Base-by-base conservation (phyloP, 2,329 filamentous ascomycete species). In the Celoporthe dispersa region DNA sequence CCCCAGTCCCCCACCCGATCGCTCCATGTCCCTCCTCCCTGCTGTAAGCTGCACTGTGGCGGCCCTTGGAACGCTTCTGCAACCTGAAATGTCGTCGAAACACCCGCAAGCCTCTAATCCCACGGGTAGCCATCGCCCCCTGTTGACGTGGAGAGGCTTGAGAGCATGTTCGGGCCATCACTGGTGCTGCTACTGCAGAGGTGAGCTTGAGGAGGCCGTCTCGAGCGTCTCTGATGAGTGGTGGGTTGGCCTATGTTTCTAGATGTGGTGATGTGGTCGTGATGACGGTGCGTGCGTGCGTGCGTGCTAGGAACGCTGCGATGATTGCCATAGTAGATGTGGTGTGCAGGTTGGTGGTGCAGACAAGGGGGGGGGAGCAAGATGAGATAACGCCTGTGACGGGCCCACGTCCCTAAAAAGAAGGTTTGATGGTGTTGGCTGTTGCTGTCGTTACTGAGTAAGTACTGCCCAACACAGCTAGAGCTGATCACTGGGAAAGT, bases 11-110 rank as follows among this genome's bases (percentile, higher is more conserved):
- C 41, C 55, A 35, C 57, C 31, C 57, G 41, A 31, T 55, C 25
- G 51, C 51, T 55, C 31, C 28, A n/a, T 5, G 19, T 48, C 41
- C 62, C 11, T n/a, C 5, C 41, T 33, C 25, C 25, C 25, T 9
- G 31, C 41, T 12, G n/a, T 28, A 14, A 31, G 33, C n/a, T 59
- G 57, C 57, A 60, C 31, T n/a, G 1, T 35, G 2, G 31, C 5
- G 28, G 22, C 31, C 31, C 14, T 60, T 60, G 57, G 57, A 60
- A 60, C 57, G 28, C 28, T 60, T 60, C 57, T 60, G 57, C 57
- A 60, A 60, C 57, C 53, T 33, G 53, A 16, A 16, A 0, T 60
- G 57, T 31, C 33, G 31, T 60, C 33, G 31, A 60, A 37, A 60
- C 33, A 60, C 44, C n/a, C 11, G 48, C 28, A 28, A 28, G 37